Percentiles rank a stretch among this genome's conserved stretches.
Conservation (phyloP, 306 rosid species). For the Citrullus colocynthis region DNA sequence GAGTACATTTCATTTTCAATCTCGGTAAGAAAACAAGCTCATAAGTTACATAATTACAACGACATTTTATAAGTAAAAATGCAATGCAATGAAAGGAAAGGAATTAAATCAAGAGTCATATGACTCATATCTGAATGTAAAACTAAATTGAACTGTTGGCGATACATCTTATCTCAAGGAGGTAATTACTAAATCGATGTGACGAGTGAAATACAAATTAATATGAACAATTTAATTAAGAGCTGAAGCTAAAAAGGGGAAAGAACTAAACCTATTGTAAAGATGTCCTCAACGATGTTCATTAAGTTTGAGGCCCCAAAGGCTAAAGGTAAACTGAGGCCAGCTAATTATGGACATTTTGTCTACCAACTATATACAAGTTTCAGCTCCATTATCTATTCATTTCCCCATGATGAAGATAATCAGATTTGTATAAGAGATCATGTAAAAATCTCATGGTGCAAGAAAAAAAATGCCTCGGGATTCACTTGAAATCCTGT, state of each 20-base stretch:
- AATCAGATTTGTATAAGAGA: background rate
- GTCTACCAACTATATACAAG: background rate
- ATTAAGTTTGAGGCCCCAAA: background rate
- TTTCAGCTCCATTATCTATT: background rate
- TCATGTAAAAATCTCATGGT: background rate
- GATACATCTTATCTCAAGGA: background rate
- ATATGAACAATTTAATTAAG: background rate
- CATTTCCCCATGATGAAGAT: slow-evolving; percentile 2
- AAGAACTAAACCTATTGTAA: background rate
- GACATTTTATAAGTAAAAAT: background rate
- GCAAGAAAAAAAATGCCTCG: background rate
- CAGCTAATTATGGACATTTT: slow-evolving; percentile 1
- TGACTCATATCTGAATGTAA: background rate
- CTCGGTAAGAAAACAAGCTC: background rate
- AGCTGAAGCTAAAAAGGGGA: background rate
- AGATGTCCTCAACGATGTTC: background rate
- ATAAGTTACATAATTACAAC: background rate
- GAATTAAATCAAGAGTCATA: background rate
- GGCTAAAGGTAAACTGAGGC: background rate
- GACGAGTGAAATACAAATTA: background rate
- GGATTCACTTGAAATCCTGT: background rate
- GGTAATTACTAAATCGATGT: background rate
- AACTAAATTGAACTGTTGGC: background rate
- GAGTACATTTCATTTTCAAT: background rate
- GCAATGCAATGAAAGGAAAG: background rate